These are phyloP conservation scores for Neurospora sp. DNA, from an alignment of 495 filamentous ascomycete genomes.

Conservation along the genomic window DNA sequence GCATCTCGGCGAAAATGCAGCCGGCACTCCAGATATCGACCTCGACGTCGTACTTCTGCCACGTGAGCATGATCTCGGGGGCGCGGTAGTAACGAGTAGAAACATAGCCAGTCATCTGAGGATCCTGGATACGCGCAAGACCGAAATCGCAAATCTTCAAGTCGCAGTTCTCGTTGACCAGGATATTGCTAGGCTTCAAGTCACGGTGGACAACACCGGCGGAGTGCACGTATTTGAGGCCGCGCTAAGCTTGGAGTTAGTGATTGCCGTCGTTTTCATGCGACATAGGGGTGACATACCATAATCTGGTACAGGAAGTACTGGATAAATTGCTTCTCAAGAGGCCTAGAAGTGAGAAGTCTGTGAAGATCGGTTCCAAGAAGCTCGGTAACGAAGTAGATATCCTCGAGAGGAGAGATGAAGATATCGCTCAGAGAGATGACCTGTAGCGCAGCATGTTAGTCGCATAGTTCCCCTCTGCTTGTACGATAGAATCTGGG, in stretches of 20 bases:
- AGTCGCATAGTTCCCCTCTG: conserved; percentile 2
- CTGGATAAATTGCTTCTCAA: conserved; percentile 99
- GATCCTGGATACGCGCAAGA: conserved; percentile 92
- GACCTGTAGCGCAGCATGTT: conserved; percentile 45
- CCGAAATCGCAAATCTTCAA: conserved; percentile 99
- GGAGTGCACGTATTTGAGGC: conserved; percentile 97
- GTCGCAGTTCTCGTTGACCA: conserved; percentile 99
- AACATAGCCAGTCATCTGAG: conserved; percentile 99
- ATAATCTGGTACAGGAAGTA: conserved; percentile 99
- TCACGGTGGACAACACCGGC: conserved; percentile 97
- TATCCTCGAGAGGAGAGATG: conserved; percentile 96
- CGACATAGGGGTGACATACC: conserved; percentile 40
- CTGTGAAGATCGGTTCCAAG: conserved; percentile 94
- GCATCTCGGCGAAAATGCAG: conserved; percentile 98
- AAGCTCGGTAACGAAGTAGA: conserved; percentile 97
- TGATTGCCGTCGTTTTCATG: not conserved
- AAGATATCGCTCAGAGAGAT: conserved; percentile 99
- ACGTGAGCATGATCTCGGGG: conserved; percentile 99
- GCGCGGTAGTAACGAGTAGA: conserved; percentile 98
- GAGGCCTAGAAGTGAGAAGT: conserved; percentile 84
- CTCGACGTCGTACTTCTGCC: conserved; percentile 99
- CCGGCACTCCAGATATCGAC: conserved; percentile 99
- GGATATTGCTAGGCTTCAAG: conserved; percentile 94
- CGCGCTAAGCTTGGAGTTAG: conserved; percentile 48
- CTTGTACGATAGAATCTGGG: not conserved